Conservation (phyloP, 331 rosid genomes). For the Malus hybrid region DNA sequence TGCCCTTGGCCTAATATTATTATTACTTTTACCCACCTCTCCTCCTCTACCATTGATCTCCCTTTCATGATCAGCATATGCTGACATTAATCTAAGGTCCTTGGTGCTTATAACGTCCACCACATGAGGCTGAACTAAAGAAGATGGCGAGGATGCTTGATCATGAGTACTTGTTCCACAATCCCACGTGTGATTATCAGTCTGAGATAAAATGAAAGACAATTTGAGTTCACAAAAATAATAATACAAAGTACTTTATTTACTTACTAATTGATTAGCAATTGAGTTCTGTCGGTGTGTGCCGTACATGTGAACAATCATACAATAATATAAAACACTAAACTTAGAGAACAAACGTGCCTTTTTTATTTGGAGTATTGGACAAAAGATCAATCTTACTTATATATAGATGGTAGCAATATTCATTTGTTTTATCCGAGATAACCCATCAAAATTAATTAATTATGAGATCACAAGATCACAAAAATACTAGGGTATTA, state of each 20-base stretch:
- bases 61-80: background rate
- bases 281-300: background rate
- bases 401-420: background rate
- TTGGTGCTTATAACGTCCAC: constrained; percentile 3
- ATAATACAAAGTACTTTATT: background rate
- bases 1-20: constrained; percentile 20
- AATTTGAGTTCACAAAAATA: too few relatives aligned
- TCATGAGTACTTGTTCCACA: constrained; percentile 26
- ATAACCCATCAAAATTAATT: background rate
- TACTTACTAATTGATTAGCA: background rate
- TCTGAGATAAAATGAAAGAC: constrained; percentile 11
- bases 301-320: background rate
- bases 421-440: background rate
- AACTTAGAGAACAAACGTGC: background rate
- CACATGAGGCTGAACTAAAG: constrained; percentile 18
- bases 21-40: constrained; percentile 8
- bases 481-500: background rate
- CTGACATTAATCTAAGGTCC: background rate
- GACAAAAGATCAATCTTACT: background rate
- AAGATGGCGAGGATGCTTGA: background rate
- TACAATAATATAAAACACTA: background rate
- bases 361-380: background rate
- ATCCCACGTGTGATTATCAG: constrained; percentile 3
- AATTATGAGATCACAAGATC: background rate
- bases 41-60: background rate